Evolutionary conservation across 2,329 filamentous ascomycete species (phyloP).

Genomic region (Aspergillus candidus): DNA sequence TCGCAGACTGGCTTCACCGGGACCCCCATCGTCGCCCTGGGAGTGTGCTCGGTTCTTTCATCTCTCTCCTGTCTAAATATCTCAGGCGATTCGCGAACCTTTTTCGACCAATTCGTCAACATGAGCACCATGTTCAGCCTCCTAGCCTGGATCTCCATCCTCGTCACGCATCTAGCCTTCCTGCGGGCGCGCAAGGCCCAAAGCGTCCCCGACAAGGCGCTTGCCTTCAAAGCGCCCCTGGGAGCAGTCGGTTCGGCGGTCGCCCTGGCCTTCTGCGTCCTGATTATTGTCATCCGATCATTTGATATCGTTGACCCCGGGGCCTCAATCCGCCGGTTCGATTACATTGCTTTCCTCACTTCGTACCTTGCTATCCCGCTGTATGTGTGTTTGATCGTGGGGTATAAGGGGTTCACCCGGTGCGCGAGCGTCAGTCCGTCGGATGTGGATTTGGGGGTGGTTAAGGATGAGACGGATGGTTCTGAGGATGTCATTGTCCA

Average conservation of each 20-base stretch:
- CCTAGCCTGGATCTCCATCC: slow-evolving; percentile 61
- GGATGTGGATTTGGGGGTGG: slow-evolving; percentile 61
- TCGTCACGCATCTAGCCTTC: slow-evolving; percentile 62
- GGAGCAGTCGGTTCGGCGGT: slow-evolving; percentile 62
- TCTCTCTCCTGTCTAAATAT: slow-evolving; percentile 64
- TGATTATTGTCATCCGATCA: slow-evolving; percentile 76
- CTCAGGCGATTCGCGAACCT: slow-evolving; percentile 46
- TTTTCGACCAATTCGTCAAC: slow-evolving; percentile 62
- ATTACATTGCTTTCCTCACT: slow-evolving; percentile 68
- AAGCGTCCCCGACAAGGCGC: slow-evolving; percentile 47
- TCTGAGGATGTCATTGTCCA: too few relatives aligned
- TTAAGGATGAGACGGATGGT: slow-evolving; percentile 33
- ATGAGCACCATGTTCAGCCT: slow-evolving; percentile 61
- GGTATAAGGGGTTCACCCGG: slow-evolving; percentile 55
- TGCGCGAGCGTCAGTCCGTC: slow-evolving; percentile 50
- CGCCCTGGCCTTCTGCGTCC: slow-evolving; percentile 61
- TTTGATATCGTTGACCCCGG: slow-evolving; percentile 58
- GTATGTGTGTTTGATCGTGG: slow-evolving; percentile 62
- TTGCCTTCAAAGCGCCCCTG: slow-evolving; percentile 64
- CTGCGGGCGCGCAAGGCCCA: slow-evolving; percentile 57
- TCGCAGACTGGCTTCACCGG: slow-evolving; percentile 62
- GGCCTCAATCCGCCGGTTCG: slow-evolving; percentile 47
- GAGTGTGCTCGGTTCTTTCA: slow-evolving; percentile 53
- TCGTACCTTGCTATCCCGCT: slow-evolving; percentile 70
- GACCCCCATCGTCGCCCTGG: slow-evolving; percentile 62